A percentile compares a stretch with the other conserved stretches of the same genome.
phyloP scores from a whole-genome alignment of 176 grass and related monocot species.

The Olyra latifolia region DNA sequence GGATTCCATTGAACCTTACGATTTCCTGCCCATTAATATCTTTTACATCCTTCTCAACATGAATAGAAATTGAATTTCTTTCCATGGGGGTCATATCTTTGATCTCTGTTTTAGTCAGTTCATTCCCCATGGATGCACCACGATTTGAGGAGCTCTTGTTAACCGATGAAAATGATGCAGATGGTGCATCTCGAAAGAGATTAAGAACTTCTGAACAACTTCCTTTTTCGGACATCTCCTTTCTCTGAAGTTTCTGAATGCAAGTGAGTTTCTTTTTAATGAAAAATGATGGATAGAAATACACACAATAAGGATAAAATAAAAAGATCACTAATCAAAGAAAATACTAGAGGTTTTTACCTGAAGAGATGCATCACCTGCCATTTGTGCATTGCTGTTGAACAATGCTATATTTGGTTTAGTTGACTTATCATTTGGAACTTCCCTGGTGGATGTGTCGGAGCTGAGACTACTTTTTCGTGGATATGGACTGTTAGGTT shows the following conservation, averaged over 20 bases:
- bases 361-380: slow-evolving; percentile 48
- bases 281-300: slow-evolving; percentile 33
- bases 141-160: slow-evolving; percentile 66
- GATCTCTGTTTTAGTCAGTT: slow-evolving; percentile 43
- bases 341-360: slow-evolving; percentile 42
- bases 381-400: slow-evolving; percentile 41
- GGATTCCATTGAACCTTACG: slow-evolving; percentile 34
- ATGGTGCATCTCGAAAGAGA: slow-evolving; percentile 65
- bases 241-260: slow-evolving; percentile 55
- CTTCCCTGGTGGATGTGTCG: slow-evolving; percentile 33
- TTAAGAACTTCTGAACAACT: slow-evolving; percentile 80
- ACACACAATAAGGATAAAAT: slow-evolving; percentile 16
- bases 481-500: slow-evolving; percentile 87
- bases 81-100: slow-evolving; percentile 39
- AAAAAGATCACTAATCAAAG: slow-evolving; percentile 16
- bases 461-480: slow-evolving; percentile 55
- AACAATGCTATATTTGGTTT: slow-evolving; percentile 44
- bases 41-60: slow-evolving; percentile 35
- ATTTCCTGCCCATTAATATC: slow-evolving; percentile 42
- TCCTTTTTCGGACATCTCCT: slow-evolving; percentile 59
- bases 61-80: slow-evolving; percentile 42
- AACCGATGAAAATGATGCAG: slow-evolving; percentile 75
- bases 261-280: slow-evolving; percentile 42
- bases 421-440: slow-evolving; percentile 44
- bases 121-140: slow-evolving; percentile 26